Base-by-base conservation (phyloP, 1,284 basidiomycete genomes). In the Tilletia indica region DNA sequence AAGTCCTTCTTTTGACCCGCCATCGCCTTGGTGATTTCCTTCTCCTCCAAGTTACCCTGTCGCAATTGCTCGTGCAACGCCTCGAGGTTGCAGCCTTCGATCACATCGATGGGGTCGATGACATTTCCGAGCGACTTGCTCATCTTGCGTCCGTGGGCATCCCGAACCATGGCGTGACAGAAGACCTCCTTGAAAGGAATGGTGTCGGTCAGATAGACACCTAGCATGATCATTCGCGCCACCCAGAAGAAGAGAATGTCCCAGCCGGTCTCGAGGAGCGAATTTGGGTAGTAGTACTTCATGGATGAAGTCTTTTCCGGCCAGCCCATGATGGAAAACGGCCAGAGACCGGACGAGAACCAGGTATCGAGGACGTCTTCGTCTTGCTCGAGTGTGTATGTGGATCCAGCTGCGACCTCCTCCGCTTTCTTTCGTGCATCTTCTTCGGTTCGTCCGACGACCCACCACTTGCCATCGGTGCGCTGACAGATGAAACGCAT, bases 241-340 rank as follows among this genome's bases (percentile, higher is more conserved):
- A 99, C 95, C 97, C 97, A 99, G 90, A 99, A 98, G 89, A 97
- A 97, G 48, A 99, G 86, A 80, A 98, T 99, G 80, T 99, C 97
- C 95, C 97, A 99, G 66, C 97, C 97, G 0, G 97, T 99, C 86
- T 99, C 97, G 64, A 98, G 89, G 66, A 99, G 81, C 25, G 91
- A 90, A 9, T 93, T 87, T 0, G 97, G 97, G 86, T 96, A 99
- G 87, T 93, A 99, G 70, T 88, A 72, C 73, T 80, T 76, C 69
- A 83, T 38, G 69, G 81, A 81, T 21, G 77, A 70, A 16, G 82
- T 81, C 76, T 81, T 73, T 25, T 94, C 88, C 0, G 97, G 97
- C 97, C 97, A 99, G 70, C 97, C 96, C 88, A 96, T 89, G 83
- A 94, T 97, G 0, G 94, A 96, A 87, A 94, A 98, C 2, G 97